Percentiles rank a stretch among this genome's conserved stretches.
Conservation (phyloP, 2,329 filamentous ascomycete species). For the Arthroderma uncinatum region DNA sequence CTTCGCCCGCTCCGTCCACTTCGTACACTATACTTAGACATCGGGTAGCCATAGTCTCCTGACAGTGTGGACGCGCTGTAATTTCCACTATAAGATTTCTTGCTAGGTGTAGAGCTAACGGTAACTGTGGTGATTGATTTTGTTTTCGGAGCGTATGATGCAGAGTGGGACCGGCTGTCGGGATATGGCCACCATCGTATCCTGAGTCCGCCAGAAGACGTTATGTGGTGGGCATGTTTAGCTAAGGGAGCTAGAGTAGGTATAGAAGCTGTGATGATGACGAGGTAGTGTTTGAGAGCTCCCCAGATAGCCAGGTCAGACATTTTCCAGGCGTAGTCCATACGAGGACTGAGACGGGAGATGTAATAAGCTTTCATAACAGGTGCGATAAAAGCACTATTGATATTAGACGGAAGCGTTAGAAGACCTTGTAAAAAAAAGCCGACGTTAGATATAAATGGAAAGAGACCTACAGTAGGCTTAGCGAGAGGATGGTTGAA, state of each 20-base stretch:
- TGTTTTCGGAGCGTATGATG: neutral
- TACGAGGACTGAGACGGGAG: neutral
- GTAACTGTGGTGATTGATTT: neutral
- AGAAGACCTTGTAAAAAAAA: neutral
- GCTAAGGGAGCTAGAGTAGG: conserved; percentile 7
- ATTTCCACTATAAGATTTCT: neutral
- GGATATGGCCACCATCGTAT: neutral
- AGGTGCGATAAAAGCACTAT: conserved; percentile 9
- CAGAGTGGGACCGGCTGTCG: neutral
- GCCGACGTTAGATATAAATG: neutral
- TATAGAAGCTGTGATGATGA: conserved; percentile 12
- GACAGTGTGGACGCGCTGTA: neutral
- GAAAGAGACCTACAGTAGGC: conserved; percentile 3
- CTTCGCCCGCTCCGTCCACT: too few species aligned
- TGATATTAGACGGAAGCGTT: neutral
- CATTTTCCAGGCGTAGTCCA: conserved; percentile 11
- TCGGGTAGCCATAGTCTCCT: neutral
- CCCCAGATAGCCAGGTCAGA: conserved; percentile 9
- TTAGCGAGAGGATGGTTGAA: conserved; percentile 5
- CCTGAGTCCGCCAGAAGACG: neutral
- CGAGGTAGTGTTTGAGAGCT: conserved; percentile 9
- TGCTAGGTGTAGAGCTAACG: neutral
- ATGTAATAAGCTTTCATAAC: conserved; percentile 10
- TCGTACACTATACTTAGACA: neutral
- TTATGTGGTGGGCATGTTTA: neutral